A percentile compares a stretch with the other conserved stretches of the same genome.
Evolutionary conservation across 352 stramenopile species (phyloP).

Genomic region (Globisporangium abappressorium): DNA sequence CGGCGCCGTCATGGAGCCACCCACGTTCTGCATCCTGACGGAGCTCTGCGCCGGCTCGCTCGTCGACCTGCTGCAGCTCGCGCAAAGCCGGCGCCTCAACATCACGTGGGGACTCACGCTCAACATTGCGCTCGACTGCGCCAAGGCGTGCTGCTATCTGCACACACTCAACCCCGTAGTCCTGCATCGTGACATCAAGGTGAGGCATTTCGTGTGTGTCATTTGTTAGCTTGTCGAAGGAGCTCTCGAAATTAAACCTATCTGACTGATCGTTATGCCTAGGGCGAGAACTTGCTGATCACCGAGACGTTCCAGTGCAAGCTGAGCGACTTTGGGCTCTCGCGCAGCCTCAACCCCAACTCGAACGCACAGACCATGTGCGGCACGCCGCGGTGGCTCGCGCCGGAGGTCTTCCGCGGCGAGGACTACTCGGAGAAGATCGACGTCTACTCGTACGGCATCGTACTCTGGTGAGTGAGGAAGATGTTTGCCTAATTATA

Average conservation of each 20-base stretch:
- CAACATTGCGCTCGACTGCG: conserved; percentile 67
- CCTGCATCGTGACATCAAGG: conserved; percentile 74
- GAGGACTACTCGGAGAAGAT: conserved; percentile 87
- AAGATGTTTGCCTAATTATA: not conserved
- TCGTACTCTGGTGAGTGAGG: conserved; percentile 67
- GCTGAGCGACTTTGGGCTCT: conserved; percentile 74
- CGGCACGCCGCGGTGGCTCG: conserved; percentile 73
- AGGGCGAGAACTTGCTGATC: conserved; percentile 74
- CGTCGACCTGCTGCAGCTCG: conserved; percentile 64
- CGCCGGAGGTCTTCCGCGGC: conserved; percentile 78
- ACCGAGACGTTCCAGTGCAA: conserved; percentile 72
- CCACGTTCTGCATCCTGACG: conserved; percentile 72
- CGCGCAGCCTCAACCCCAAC: conserved; percentile 61
- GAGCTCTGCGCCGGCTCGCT: conserved; percentile 71
- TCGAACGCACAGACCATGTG: conserved; percentile 73
- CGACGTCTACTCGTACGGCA: conserved; percentile 80
- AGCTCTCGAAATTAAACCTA: not conserved
- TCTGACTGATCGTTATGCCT: too few species aligned
- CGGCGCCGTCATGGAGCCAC: too few species aligned
- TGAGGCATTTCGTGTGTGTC: conserved; percentile 11
- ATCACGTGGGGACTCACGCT: conserved; percentile 74
- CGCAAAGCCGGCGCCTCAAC: conserved; percentile 60
- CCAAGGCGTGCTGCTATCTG: conserved; percentile 61
- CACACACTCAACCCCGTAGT: conserved; percentile 58
- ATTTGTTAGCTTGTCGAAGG: not conserved